phyloP scores from a whole-genome alignment of 805 yeast genomes.

The Brettanomyces custersianus region DNA sequence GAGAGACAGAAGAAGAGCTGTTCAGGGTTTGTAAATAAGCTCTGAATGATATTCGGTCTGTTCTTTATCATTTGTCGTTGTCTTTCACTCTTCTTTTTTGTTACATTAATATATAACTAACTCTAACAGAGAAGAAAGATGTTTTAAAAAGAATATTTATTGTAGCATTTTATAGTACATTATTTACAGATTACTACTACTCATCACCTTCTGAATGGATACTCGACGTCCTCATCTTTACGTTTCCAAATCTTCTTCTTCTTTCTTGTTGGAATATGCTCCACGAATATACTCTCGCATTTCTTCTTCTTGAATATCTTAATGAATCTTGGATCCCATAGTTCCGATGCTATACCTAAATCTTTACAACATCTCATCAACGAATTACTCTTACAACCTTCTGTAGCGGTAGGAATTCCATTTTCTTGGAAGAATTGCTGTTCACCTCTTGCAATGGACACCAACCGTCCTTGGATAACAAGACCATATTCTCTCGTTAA shows the following conservation, averaged over 20 bases:
- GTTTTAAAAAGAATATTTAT: background rate
- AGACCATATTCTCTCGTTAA: constrained; percentile 88
- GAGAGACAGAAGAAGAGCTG: constrained; percentile 97
- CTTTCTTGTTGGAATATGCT: constrained; percentile 70
- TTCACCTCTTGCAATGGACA: constrained; percentile 91
- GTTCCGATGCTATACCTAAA: constrained; percentile 89
- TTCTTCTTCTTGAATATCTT: constrained; percentile 50
- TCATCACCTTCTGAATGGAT: constrained; percentile 57
- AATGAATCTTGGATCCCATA: constrained; percentile 95
- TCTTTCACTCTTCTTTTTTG: background rate
- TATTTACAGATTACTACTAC: background rate
- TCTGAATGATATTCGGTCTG: background rate
- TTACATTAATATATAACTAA: constrained; percentile 3
- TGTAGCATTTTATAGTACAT: background rate
- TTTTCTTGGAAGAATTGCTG: constrained; percentile 83
- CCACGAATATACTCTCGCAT: constrained; percentile 81
- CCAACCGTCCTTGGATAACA: constrained; percentile 79
- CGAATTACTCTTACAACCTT: constrained; percentile 95
- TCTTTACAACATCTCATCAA: constrained; percentile 98
- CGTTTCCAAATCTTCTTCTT: constrained; percentile 92
- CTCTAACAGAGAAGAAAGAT: background rate
- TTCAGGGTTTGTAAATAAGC: constrained; percentile 41
- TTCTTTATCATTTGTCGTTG: background rate
- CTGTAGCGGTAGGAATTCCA: constrained; percentile 91
- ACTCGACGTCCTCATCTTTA: constrained; percentile 72